phyloP scores from a whole-genome alignment of 1,139 yeast species.

The Ashbya aceris region DNA sequence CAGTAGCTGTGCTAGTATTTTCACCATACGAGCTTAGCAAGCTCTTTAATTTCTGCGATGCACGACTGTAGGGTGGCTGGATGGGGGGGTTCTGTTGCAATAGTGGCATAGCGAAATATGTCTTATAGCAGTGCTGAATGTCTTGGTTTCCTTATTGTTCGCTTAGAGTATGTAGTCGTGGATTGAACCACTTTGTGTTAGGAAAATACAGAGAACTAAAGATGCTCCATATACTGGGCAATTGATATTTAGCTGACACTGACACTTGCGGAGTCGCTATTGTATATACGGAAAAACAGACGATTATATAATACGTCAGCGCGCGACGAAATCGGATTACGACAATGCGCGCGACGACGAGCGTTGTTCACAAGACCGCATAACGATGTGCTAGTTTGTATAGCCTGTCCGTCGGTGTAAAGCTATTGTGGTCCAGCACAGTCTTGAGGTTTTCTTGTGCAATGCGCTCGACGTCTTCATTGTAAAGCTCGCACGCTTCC shows the following conservation, averaged over 20 bases:
- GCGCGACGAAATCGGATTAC: slow-evolving; percentile 2
- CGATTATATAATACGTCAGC: too few relatives aligned
- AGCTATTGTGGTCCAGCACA: too few relatives aligned
- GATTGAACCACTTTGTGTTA: slow-evolving; percentile 3
- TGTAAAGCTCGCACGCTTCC: slow-evolving; percentile 46
- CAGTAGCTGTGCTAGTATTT: slow-evolving; percentile 3
- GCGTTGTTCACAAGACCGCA: too few relatives aligned
- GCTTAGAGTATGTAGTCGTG: background rate
- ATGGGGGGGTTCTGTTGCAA: slow-evolving; percentile 4
- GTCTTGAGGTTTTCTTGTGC: slow-evolving; percentile 33
- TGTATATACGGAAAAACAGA: too few relatives aligned
- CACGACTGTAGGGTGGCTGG: slow-evolving; percentile 6
- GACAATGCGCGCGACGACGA: too few relatives aligned
- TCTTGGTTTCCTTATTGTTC: slow-evolving; percentile 5
- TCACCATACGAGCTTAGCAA: slow-evolving; percentile 8
- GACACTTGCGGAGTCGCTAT: slow-evolving; percentile 3
- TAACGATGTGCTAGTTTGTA: too few relatives aligned
- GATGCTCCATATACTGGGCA: background rate
- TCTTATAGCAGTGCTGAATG: slow-evolving; percentile 1
- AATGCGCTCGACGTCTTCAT: slow-evolving; percentile 40
- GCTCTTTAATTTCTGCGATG: slow-evolving; percentile 7
- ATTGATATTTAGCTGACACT: slow-evolving; percentile 6
- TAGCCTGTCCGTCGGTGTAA: too few relatives aligned
- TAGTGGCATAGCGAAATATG: slow-evolving; percentile 4
- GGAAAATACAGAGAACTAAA: background rate